Base-by-base conservation (phyloP, 2,329 filamentous ascomycete species). In the Aphanocladium album region DNA sequence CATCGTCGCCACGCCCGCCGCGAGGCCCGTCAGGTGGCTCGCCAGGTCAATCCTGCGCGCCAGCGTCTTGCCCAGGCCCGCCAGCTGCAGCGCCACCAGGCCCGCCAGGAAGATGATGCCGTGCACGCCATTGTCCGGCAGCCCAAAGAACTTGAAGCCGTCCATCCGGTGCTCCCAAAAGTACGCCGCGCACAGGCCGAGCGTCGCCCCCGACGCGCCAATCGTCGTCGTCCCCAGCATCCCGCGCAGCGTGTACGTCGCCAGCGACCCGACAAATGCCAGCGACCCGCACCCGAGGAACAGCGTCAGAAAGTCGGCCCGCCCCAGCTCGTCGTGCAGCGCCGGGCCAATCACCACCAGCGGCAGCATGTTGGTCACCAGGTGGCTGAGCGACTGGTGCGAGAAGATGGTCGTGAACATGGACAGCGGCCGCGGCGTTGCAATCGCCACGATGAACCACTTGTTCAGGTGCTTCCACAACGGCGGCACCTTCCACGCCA, bases 241-340 rank as follows among this genome's bases (percentile, higher is more conserved):
- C 16, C 77, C 74, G 54, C 76, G 69, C 57, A 82, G 69, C 51
- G 82, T 80, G 61, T 82, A 77, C 51, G 73, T 72, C 30, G 75
- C 67, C 62, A 91, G 75, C 49, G 83, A 85, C n/a, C 79, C 75
- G 62, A 87, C 80, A 62, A 83, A 85, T 9, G 83, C 85, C 1
- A 85, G 47, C 1, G 79, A 77, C 57, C 87, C 88, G 7, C 80
- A 80, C 8, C 80, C 75, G 35, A 89, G 64, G 71, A 88, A 90
- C 35, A 90, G 74, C n/a, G 86, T 82, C 21, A 91, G 74, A 73
- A 91, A 91, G 60, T 83, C 80, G 16, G 82, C 87, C 12, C 89
- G 80, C 12, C 87, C 89, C 27, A 91, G 75, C 66, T 91, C 87
- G 63, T 90, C 86, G 73, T 90, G 87, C 37, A 91, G 76, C 1